Evolutionary conservation across 2,329 filamentous ascomycete genomes (phyloP).

Genomic region (Fusarium musae): DNA sequence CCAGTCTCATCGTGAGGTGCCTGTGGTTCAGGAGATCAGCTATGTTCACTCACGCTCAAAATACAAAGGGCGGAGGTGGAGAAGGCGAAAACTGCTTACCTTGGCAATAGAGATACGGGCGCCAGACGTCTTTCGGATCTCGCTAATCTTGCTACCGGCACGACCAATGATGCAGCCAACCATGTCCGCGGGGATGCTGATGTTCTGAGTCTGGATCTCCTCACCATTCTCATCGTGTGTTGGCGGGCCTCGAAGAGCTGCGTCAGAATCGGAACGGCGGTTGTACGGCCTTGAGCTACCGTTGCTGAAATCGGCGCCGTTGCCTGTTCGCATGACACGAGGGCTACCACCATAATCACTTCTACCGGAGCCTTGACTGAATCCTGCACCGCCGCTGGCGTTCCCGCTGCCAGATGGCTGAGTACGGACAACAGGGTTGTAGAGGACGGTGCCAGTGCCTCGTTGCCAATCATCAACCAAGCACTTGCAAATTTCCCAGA

Average conservation of each 20-base stretch:
- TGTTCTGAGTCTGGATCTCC: constrained; percentile 98
- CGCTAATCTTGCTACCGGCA: constrained; percentile 95
- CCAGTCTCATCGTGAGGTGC: constrained; percentile 96
- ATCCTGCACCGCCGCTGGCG: constrained; percentile 52
- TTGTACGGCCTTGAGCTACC: constrained; percentile 72
- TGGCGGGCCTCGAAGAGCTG: constrained; percentile 81
- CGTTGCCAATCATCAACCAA: constrained; percentile 98
- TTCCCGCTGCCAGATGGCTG: constrained; percentile 67
- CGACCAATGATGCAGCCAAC: constrained; percentile 99
- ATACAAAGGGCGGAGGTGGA: not conserved
- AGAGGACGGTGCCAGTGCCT: constrained; percentile 94
- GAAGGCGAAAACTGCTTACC: constrained; percentile 54
- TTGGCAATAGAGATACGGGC: constrained; percentile 98
- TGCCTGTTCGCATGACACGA: constrained; percentile 93
- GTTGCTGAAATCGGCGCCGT: constrained; percentile 97
- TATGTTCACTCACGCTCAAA: not conserved
- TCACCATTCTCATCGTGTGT: constrained; percentile 96
- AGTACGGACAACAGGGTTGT: constrained; percentile 94
- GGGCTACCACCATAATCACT: constrained; percentile 68
- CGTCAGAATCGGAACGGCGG: constrained; percentile 86
- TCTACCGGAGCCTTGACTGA: constrained; percentile 56
- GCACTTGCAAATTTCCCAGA: constrained; percentile 99
- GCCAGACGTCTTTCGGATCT: constrained; percentile 96
- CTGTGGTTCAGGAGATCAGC: constrained; percentile 50
- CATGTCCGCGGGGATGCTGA: constrained; percentile 99